phyloP scores from a whole-genome alignment of 306 rosid species.

The Prunus kanzakura region DNA sequence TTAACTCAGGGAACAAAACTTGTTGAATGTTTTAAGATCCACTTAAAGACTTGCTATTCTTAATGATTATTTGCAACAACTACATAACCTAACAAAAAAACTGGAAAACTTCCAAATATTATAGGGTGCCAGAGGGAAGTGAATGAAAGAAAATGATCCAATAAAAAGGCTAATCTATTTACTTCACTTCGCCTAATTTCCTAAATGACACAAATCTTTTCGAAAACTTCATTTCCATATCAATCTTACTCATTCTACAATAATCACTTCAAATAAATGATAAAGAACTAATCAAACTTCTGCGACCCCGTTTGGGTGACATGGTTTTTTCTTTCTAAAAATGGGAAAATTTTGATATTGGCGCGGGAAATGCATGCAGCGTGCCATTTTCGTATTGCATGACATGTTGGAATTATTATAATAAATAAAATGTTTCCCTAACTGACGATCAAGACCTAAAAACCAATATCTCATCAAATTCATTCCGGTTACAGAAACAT shows the following conservation, averaged over 20 bases:
- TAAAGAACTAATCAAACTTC: slow-evolving; percentile 1
- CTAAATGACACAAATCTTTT: not conserved
- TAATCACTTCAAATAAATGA: not conserved
- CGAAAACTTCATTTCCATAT: not conserved
- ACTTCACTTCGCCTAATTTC: not conserved
- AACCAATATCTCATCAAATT: not conserved
- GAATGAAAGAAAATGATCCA: not conserved
- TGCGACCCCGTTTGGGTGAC: not conserved
- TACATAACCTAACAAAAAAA: not conserved
- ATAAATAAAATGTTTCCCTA: not conserved
- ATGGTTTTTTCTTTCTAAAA: not conserved
- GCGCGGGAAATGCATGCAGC: not conserved
- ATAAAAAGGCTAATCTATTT: not conserved
- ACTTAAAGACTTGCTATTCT: not conserved
- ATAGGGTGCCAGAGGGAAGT: not conserved
- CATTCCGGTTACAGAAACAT: not conserved
- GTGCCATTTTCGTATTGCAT: not conserved
- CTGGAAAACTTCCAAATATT: not conserved
- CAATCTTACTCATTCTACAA: not conserved
- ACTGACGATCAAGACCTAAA: not conserved
- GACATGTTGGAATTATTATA: not conserved
- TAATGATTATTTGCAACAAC: not conserved
- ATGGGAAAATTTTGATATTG: not conserved
- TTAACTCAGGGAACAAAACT: not conserved
- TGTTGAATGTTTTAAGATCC: not conserved